Base-by-base conservation (phyloP, 805 yeast genomes). In the Spathaspora boniae region DNA sequence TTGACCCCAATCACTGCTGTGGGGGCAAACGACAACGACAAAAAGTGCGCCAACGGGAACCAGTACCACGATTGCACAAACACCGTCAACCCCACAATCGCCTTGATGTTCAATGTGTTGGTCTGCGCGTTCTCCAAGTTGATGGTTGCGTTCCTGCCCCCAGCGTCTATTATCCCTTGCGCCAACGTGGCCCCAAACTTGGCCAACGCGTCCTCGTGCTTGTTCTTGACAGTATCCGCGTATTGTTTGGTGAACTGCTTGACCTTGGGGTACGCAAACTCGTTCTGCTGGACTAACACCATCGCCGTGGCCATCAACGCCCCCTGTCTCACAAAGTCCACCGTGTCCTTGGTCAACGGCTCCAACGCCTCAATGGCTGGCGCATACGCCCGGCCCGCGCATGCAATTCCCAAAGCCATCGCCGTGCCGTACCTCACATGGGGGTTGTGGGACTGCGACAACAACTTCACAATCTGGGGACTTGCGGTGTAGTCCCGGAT, bases 361-460 rank as follows among this genome's bases (percentile, higher is more conserved):
- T 86, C 95, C 46, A 93, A 74, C 12, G 93, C 88, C 41, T 88
- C 96, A 44, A 93, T 75, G 0, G 98, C 98, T 26, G 91, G 80
- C 40, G 81, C 78, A 37, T 85, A 67, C 3, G 89, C 93, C 55
- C 93, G 82, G 31, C 98, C 98, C 16, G 97, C 96, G 70, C 98
- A 89, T 3, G 98, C 80, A 43, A 93, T 86, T 64, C 97, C 98
- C 44, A 93, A 74, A 0, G 98, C 98, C 78, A 93, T 70, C 2
- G 98, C 96, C 21, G 97, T 86, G 68, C 98, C 98, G 57, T 93
- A 93, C 60, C 98, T 85, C 24, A 93, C 98, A 56, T 93, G 97
- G 9, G 98, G 96, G 58, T 93, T 93, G 60, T 93, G 97, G 1
- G 96, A 86, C 60, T 88, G 95, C 0, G 96, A 78, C 48, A 93